Evolutionary conservation across 768 basidiomycete species (phyloP).

Genomic region (Tremella mesenterica): DNA sequence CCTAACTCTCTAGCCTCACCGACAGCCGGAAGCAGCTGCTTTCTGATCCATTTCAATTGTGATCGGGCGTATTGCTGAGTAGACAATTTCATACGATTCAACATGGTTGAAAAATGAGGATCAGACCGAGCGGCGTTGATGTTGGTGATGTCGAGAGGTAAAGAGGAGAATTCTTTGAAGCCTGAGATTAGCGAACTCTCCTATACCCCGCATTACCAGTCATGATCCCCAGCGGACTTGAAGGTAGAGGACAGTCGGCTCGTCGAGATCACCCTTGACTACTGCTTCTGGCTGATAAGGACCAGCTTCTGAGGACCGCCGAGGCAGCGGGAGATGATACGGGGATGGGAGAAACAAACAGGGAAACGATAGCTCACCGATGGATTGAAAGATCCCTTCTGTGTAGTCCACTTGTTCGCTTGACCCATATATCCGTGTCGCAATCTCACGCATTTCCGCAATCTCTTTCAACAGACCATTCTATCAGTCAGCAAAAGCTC

Average conservation of each 20-base stretch:
- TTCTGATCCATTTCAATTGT: slow-evolving; percentile 84
- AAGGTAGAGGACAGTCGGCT: too few species aligned
- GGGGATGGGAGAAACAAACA: not conserved
- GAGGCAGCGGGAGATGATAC: not conserved
- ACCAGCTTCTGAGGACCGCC: not conserved
- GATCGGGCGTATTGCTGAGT: slow-evolving; percentile 86
- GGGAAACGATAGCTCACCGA: too few species aligned
- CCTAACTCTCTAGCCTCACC: slow-evolving; percentile 49
- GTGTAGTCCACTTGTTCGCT: slow-evolving; percentile 21
- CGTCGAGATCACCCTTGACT: too few species aligned
- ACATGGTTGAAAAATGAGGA: slow-evolving; percentile 51
- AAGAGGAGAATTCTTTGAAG: slow-evolving; percentile 81
- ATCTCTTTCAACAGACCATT: slow-evolving; percentile 73
- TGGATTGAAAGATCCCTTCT: slow-evolving; percentile 84
- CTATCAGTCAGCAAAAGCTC: slow-evolving; percentile 49
- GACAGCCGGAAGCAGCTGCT: slow-evolving; percentile 73
- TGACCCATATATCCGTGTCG: slow-evolving; percentile 28
- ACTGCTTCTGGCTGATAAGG: too few species aligned
- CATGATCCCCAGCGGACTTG: not conserved
- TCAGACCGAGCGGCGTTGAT: slow-evolving; percentile 17
- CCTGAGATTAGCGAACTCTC: slow-evolving; percentile 50
- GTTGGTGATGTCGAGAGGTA: slow-evolving; percentile 41
- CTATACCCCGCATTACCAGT: slow-evolving; percentile 1
- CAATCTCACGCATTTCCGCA: slow-evolving; percentile 48
- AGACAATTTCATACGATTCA: slow-evolving; percentile 72